Percentiles rank a stretch among this genome's conserved stretches.
Evolutionary conservation across 2,329 filamentous ascomycete genomes (phyloP).

Genomic region (Penicillium freii): DNA sequence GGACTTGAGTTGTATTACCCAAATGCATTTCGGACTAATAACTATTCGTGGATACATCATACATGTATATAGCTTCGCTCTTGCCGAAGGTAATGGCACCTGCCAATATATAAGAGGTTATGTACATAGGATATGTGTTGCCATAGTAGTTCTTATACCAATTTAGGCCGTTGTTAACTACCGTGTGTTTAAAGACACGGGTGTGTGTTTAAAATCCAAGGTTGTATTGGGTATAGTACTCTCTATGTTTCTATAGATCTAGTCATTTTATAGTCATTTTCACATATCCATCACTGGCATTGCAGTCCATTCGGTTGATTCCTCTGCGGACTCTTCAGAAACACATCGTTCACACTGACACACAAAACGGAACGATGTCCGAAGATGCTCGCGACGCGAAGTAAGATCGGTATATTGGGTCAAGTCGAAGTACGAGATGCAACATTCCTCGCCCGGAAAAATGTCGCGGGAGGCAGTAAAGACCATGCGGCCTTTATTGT

Average conservation of each 20-base stretch:
- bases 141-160: too few relatives aligned
- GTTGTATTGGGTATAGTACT: neutral
- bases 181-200: neutral
- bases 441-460: constrained; percentile 32
- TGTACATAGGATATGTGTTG: too few relatives aligned
- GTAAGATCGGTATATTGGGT: constrained; percentile 19
- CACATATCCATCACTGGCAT: constrained; percentile 21
- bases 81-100: neutral
- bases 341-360: constrained; percentile 30
- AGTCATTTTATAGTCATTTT: neutral
- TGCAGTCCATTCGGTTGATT: constrained; percentile 16
- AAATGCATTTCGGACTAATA: too few relatives aligned
- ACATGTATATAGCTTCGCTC: neutral
- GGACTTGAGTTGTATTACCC: too few relatives aligned
- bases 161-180: too few relatives aligned
- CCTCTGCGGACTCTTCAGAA: constrained; percentile 19
- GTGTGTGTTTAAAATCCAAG: neutral
- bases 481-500: constrained; percentile 30
- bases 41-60: neutral
- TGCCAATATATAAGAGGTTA: neutral
- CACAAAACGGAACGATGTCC: constrained; percentile 29
- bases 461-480: constrained; percentile 33
- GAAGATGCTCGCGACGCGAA: constrained; percentile 27
- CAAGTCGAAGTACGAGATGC: constrained; percentile 36
- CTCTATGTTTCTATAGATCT: neutral